Base-by-base conservation (phyloP, 805 yeast species). In the Lipomyces yamadae region DNA sequence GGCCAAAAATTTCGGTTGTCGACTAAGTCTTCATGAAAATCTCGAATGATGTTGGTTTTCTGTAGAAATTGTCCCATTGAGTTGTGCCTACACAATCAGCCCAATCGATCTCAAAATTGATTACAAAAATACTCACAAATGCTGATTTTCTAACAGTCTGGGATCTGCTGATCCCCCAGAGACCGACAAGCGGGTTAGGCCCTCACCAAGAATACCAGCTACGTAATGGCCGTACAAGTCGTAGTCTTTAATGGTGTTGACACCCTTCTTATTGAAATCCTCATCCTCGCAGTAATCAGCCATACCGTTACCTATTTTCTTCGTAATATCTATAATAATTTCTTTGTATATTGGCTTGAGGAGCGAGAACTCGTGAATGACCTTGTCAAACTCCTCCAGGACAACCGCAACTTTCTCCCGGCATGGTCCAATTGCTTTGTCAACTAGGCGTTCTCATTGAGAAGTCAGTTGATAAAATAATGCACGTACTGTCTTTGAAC, bases 1-100 rank as follows among this genome's bases (percentile, higher is more conserved):
- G 99, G 99, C 95, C 97, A 95, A 80, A 95, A 95, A 0, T 96
- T 88, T 76, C 99, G 86, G 56, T 96, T 96, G 76, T 94, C 98
- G 61, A 83, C 87, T 74, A 91, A 81, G 77, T 95, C 99, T 78
- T 95, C 99, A 70, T 88, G 86, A 78, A 88, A 95, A 79, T 95
- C 99, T 75, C 99, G 87, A 70, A 93, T 95, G 74, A 95, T 95
- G 79, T 95, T 95, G 33, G 97, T 92, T 78, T 95, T 95, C 78
- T 95, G 99, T 77, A 95, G 81, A 76, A 95, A 94, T 64, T 92
- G 83, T 11, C 99, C 99, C 98, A 95, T 94, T 50, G 94, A 87
- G 74, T 90, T 88, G 75, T 88, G 85, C n/a, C 69, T 66, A 30
- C 32, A 52, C 18, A 29, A 10, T 8, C 39, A 45, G 18, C 24